These are phyloP conservation scores for Senna tora DNA, from an alignment of 306 rosid genomes.

Conservation along the genomic window DNA sequence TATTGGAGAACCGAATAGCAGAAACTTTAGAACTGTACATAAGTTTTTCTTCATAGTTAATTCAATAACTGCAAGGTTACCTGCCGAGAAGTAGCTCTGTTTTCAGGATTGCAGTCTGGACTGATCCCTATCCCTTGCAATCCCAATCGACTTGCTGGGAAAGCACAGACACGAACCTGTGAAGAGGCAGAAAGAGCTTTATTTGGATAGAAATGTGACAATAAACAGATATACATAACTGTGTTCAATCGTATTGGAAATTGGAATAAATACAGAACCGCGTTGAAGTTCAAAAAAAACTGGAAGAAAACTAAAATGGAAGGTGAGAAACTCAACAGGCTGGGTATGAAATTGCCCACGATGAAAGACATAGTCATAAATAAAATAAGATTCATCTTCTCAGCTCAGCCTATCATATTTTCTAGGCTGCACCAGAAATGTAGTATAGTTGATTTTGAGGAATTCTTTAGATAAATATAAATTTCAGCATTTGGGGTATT, in stretches of 20 bases:
- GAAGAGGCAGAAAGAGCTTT: background rate
- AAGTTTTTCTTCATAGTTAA: slow-evolving; percentile 19
- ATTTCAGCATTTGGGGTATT: background rate
- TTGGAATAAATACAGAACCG: slow-evolving; percentile 20
- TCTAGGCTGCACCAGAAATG: too few species aligned
- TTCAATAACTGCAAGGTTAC: slow-evolving; percentile 37
- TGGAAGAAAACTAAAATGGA: background rate
- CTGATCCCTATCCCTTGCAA: slow-evolving; percentile 52
- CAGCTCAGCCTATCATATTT: too few species aligned
- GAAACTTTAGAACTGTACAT: background rate
- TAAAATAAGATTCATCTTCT: too few species aligned
- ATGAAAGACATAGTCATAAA: background rate
- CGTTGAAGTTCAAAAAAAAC: background rate
- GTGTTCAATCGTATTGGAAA: slow-evolving; percentile 8
- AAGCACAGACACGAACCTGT: slow-evolving; percentile 22
- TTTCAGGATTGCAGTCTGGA: slow-evolving; percentile 59
- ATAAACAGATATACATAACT: slow-evolving; percentile 22
- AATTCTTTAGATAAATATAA: too few species aligned
- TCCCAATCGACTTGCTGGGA: slow-evolving; percentile 17
- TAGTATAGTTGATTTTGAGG: too few species aligned
- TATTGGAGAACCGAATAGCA: background rate
- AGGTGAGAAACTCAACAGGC: background rate
- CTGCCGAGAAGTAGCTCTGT: slow-evolving; percentile 36
- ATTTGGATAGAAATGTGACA: background rate
- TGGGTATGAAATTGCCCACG: background rate